Evolutionary conservation across 805 yeast genomes (phyloP).

Genomic region (Wickerhamomyces chambardii): DNA sequence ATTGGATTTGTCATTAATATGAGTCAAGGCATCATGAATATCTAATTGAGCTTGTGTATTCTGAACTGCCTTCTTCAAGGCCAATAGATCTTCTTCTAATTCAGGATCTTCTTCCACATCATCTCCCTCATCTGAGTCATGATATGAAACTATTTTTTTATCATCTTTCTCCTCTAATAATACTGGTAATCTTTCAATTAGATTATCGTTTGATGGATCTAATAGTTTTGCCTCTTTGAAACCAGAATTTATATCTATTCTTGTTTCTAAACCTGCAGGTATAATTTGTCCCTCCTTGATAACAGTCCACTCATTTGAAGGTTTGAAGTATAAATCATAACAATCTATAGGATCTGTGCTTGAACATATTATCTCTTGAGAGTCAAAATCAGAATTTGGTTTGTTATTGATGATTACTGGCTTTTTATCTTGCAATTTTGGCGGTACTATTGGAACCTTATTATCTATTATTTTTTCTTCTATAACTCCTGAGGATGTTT

Average conservation of each 20-base stretch:
- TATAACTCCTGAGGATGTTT: no score
- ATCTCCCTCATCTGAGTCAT: slow-evolving; percentile 3
- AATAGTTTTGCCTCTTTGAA: slow-evolving; percentile 62
- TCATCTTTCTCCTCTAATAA: slow-evolving; percentile 9
- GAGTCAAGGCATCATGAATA: slow-evolving; percentile 11
- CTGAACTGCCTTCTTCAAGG: slow-evolving; percentile 15
- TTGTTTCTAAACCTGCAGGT: slow-evolving; percentile 55
- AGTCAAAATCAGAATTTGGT: no score
- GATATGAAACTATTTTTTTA: slow-evolving; percentile 7
- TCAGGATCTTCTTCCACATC: slow-evolving; percentile 6
- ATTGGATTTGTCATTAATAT: slow-evolving; percentile 8
- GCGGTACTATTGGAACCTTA: background rate
- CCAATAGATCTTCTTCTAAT: slow-evolving; percentile 10
- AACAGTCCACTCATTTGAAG: slow-evolving; percentile 60
- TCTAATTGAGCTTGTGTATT: slow-evolving; percentile 9
- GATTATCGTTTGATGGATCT: slow-evolving; percentile 19
- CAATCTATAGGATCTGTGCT: slow-evolving; percentile 38
- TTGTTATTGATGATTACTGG: background rate
- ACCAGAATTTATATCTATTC: slow-evolving; percentile 40
- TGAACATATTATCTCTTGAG: slow-evolving; percentile 26
- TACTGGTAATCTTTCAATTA: slow-evolving; percentile 5
- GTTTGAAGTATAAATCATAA: slow-evolving; percentile 54
- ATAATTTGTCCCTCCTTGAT: slow-evolving; percentile 66
- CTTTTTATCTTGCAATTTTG: background rate
- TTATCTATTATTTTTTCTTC: no score